phyloP scores from a whole-genome alignment of 2,329 filamentous ascomycete species.

The Ophiostoma sp. region DNA sequence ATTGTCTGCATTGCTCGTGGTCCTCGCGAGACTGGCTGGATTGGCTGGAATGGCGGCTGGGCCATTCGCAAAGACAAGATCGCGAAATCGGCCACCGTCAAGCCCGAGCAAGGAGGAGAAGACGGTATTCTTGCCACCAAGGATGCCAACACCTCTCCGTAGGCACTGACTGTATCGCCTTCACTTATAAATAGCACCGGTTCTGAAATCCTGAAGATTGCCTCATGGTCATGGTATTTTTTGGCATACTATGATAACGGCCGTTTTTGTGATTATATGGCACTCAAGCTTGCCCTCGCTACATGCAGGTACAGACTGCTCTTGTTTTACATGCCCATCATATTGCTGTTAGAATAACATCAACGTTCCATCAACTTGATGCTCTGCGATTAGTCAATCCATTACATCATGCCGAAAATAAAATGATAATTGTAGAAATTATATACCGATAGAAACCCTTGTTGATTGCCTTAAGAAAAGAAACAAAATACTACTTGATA shows the following conservation, averaged over 20 bases:
- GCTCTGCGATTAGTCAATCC: no score
- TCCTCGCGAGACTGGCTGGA: constrained; percentile 39
- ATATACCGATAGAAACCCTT: neutral
- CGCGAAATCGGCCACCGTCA: neutral
- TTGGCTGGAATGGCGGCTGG: constrained; percentile 43
- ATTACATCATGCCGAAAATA: neutral
- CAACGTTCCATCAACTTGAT: neutral
- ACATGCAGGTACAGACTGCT: no score
- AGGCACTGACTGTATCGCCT: neutral
- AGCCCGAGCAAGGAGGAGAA: neutral
- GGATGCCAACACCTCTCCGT: neutral
- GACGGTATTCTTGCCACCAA: constrained; percentile 24
- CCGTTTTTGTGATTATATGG: no score
- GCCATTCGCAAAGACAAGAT: constrained; percentile 30
- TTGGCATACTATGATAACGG: no score
- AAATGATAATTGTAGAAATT: neutral
- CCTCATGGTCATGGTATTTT: no score
- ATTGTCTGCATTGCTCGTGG: constrained; percentile 37
- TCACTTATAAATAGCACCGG: no score
- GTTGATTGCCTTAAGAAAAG: neutral
- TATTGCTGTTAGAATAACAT: no score
- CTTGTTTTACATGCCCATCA: no score
- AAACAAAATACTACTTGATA: neutral
- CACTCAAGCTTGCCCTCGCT: no score
- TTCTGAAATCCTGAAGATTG: no score